Evolutionary conservation across 345 rosid genomes (phyloP), one percentile per base, ranked within the genome.

Genomic region (Dipteronia sinensis): DNA sequence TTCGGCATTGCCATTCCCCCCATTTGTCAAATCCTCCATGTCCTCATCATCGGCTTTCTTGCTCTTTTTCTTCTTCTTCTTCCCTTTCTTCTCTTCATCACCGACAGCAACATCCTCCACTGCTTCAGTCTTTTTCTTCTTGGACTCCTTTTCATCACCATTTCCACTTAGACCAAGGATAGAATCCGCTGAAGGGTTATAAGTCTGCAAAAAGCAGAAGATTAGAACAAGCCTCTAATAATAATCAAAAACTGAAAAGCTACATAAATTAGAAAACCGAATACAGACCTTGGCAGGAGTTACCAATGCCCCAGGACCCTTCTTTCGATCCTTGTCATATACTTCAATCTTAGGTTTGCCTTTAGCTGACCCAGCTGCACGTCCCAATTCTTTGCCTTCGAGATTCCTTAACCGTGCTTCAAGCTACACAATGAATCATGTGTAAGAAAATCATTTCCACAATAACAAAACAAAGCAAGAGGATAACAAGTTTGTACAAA

Each of bases 281-380:
- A 74, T 17, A 20, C 38, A 67, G 58, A 92, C 98, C 97, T 93
- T 93, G 23, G 98, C 97, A 79, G 96, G 85, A 69, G 97, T 92
- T 77, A 92, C 87, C 67, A 91, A 76, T 40, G 86, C 97, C 29
- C 94, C 91, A 29, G 92, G 76, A 8, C 94, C 93, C 80, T 79
- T 86, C 92, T 89, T 95, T 25, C 88, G 74, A 77, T 95, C 98
- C 79, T 92, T 93, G 81, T 93, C 93, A 82, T 92, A 92, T 65
- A 79, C 92, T 83, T 92, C 97, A 61, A 91, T 90, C 87, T 92
- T 95, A 4, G 99, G 99, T 61, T 95, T 95, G 74, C 98, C 94
- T 83, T 91, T 92, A 23, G 89, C 89, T 62, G 99, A 93, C 42
- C 98, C 99, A 67, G 97, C 92, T 55, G 93, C 85, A 3, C 87